Evolutionary conservation across 2,329 filamentous ascomycete genomes (phyloP), one percentile per base, ranked within the genome.

Genomic region (Penicillium occitanis): DNA sequence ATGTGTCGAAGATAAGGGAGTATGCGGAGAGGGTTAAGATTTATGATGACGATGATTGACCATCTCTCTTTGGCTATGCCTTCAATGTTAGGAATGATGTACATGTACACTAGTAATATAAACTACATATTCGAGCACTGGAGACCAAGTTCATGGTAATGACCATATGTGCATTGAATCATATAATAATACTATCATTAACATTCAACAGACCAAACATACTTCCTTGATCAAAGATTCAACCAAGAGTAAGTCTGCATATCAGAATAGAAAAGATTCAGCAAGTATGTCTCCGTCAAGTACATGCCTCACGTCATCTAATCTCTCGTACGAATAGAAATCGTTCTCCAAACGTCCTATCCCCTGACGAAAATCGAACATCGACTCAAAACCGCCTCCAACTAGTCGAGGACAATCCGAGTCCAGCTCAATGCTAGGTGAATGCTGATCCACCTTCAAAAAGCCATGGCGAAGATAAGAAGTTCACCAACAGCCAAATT

Each of bases 1-100:
- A 96, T 25, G 85, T 91, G 63, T 96, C 92, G 69, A 90, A 91
- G 67, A 98, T 99, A 68, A 81, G 79, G 42, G 86, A 92, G 73
- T 97, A 97, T 77, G 88, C 93, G 0, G 89, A 90, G 40, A 92
- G 88, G 72, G 91, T 97, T 30, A 88, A 91, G 80, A 88, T 98
- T 55, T 91, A 87, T 71, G 91, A 95, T 66, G 88, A 92, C 5
- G 66, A 59, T 46, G 57, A 60, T 19, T 30, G 57, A 42, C n/a
- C 30, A 19, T 37, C 33, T 57, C n/a, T 37, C 10, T 28, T 28
- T 5, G 14, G n/a, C 33, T 57, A 57, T 11, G 6, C 25, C 25
- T 25, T 25, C 25, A 25, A 25, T 25, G 25, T 25, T 25, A 5
- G 33, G 17, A 33, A 55, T 35, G 19, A 57, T 35, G 14, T 22